These are phyloP conservation scores for Erysimum pusillum DNA, from an alignment of 441 rosid genomes.

Conservation along the genomic window DNA sequence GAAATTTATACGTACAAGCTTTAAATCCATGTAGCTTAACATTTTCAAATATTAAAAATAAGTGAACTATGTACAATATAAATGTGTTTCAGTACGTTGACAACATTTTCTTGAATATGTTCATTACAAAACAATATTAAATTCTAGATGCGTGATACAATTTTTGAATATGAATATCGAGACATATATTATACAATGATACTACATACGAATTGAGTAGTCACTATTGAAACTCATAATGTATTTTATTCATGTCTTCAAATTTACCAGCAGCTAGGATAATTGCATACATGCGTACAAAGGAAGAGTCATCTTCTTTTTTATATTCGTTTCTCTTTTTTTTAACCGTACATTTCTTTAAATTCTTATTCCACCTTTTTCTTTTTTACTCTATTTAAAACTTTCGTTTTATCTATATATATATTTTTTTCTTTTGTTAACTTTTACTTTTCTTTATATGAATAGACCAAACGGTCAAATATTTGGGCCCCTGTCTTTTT, in stretches of 20 bases:
- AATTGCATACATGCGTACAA: slow-evolving; percentile 55
- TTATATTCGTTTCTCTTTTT: slow-evolving; percentile 23
- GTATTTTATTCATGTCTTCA: slow-evolving; percentile 29
- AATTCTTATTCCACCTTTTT: slow-evolving; percentile 37
- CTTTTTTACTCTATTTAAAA: slow-evolving; percentile 25
- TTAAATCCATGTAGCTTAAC: no score
- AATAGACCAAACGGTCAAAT: slow-evolving; percentile 53
- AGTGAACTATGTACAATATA: no score
- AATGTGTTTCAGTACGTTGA: no score
- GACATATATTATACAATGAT: no score
- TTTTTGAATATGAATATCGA: neutral
- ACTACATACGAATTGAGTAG: slow-evolving; percentile 16
- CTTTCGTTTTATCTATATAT: neutral
- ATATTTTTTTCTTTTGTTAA: slow-evolving; percentile 19
- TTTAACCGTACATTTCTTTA: slow-evolving; percentile 29
- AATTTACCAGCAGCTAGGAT: slow-evolving; percentile 41
- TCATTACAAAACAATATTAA: no score
- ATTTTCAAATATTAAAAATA: no score
- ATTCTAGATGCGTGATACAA: neutral
- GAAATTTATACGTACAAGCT: no score
- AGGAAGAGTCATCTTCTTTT: slow-evolving; percentile 47
- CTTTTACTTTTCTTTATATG: slow-evolving; percentile 47
- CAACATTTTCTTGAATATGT: no score
- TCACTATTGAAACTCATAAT: slow-evolving; percentile 36
- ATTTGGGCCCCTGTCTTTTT: slow-evolving; percentile 46